These are phyloP conservation scores for Fusarium sp. DNA, from an alignment of 2,329 filamentous ascomycete species.

Conservation along the genomic window DNA sequence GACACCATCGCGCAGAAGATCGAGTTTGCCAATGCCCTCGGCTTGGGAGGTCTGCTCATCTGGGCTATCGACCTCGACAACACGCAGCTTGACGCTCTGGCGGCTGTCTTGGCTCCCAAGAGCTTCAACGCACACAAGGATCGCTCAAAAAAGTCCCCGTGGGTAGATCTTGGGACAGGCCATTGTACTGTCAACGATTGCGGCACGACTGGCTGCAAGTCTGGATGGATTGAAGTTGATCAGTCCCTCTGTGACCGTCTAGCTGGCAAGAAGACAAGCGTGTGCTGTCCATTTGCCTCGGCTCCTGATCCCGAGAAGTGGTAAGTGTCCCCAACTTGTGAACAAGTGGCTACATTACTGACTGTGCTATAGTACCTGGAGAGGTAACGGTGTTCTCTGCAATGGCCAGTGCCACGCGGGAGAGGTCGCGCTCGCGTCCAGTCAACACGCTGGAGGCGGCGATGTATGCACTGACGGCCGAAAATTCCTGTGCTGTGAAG, in stretches of 20 bases:
- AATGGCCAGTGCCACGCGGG: slow-evolving; percentile 51
- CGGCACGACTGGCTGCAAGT: slow-evolving; percentile 5
- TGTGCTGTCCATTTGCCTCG: slow-evolving; percentile 49
- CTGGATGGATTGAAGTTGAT: slow-evolving; percentile 1
- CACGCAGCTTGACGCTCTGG: slow-evolving; percentile 31
- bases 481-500: slow-evolving; percentile 48
- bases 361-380: slow-evolving; percentile 38
- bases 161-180: neutral
- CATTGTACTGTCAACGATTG: slow-evolving; percentile 7
- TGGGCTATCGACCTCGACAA: slow-evolving; percentile 50
- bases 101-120: slow-evolving; percentile 23
- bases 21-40: slow-evolving; percentile 46
- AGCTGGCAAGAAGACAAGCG: slow-evolving; percentile 34
- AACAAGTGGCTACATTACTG: neutral
- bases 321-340: neutral
- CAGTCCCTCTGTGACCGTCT: neutral
- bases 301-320: slow-evolving; percentile 48
- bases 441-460: slow-evolving; percentile 46
- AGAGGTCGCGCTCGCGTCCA: slow-evolving; percentile 47
- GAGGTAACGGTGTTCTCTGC: slow-evolving; percentile 44
- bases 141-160: neutral
- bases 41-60: slow-evolving; percentile 50
- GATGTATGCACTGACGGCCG: slow-evolving; percentile 46
- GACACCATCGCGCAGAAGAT: slow-evolving; percentile 31
- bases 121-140: slow-evolving; percentile 17